A percentile compares a stretch with the other conserved stretches of the same genome.
These are phyloP conservation scores for Hordeum vulgare DNA, from an alignment of 176 grass and related monocot genomes.

Conservation along the genomic window DNA sequence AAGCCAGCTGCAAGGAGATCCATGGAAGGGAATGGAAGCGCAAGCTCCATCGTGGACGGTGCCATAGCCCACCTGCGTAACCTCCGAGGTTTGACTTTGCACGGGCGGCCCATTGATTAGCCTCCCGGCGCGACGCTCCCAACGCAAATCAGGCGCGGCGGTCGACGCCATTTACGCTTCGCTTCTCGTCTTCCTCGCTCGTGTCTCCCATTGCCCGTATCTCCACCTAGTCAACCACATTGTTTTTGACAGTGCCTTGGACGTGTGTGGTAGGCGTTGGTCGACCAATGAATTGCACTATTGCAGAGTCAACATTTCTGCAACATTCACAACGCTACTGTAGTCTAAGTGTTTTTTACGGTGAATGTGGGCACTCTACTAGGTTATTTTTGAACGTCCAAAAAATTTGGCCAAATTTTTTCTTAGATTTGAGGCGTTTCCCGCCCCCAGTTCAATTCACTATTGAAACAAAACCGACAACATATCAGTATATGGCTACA, in stretches of 20 bases:
- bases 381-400: not conserved
- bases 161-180: conserved; percentile 24
- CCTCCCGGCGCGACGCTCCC: not conserved
- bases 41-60: not conserved
- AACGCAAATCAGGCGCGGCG: not conserved
- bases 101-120: not conserved
- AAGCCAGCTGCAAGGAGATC: not conserved
- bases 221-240: conserved; percentile 15
- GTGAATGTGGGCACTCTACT: not conserved
- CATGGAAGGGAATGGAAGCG: not conserved
- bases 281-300: not conserved
- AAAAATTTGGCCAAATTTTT: not conserved
- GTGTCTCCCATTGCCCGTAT: conserved; percentile 24
- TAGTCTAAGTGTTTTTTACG: not conserved
- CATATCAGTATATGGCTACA: too few relatives aligned
- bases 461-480: too few relatives aligned
- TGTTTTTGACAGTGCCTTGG: not conserved
- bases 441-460: too few relatives aligned
- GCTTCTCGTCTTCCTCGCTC: conserved; percentile 36
- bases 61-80: not conserved
- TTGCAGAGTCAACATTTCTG: not conserved
- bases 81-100: not conserved
- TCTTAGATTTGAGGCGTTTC: too few relatives aligned
- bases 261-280: not conserved
- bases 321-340: not conserved